Conservation (phyloP, 768 basidiomycete genomes). For the Zangia roseola region DNA sequence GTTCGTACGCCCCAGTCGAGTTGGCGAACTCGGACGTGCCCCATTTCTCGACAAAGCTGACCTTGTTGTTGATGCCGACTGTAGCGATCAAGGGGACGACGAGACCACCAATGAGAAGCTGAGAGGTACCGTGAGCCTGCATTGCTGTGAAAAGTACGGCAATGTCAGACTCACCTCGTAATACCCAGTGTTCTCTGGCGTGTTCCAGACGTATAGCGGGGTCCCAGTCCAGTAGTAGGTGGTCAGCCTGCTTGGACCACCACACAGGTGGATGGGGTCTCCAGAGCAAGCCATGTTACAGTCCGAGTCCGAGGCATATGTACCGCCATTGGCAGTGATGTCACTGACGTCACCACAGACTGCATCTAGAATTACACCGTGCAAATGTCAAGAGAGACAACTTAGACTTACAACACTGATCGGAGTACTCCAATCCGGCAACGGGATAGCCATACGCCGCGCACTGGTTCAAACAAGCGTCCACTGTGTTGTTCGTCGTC, state of each 20-base stretch:
- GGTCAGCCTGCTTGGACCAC: slow-evolving; percentile 51
- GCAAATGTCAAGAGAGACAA: not conserved
- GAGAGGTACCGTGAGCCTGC: not conserved
- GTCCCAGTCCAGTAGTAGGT: slow-evolving; percentile 55
- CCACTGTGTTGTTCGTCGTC: slow-evolving; percentile 60
- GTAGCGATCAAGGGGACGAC: slow-evolving; percentile 74
- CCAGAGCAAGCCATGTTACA: slow-evolving; percentile 62
- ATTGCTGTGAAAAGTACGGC: not conserved
- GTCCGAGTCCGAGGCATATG: slow-evolving; percentile 34
- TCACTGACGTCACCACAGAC: slow-evolving; percentile 72
- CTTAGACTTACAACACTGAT: slow-evolving; percentile 73
- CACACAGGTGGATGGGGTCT: slow-evolving; percentile 68
- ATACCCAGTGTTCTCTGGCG: slow-evolving; percentile 58
- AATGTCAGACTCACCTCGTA: slow-evolving; percentile 57
- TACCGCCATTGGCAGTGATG: slow-evolving; percentile 38
- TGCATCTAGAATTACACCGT: slow-evolving; percentile 22
- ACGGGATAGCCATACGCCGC: slow-evolving; percentile 69
- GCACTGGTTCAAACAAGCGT: slow-evolving; percentile 67
- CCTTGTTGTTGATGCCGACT: slow-evolving; percentile 78
- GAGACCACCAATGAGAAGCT: slow-evolving; percentile 55
- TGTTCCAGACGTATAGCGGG: slow-evolving; percentile 59
- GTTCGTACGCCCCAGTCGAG: slow-evolving; percentile 76
- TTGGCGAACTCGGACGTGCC: slow-evolving; percentile 63
- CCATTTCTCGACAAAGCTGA: slow-evolving; percentile 73
- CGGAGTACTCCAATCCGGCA: slow-evolving; percentile 65